These are phyloP conservation scores for Wickerhamiella parazyma DNA, from an alignment of 805 yeast species.

Conservation along the genomic window DNA sequence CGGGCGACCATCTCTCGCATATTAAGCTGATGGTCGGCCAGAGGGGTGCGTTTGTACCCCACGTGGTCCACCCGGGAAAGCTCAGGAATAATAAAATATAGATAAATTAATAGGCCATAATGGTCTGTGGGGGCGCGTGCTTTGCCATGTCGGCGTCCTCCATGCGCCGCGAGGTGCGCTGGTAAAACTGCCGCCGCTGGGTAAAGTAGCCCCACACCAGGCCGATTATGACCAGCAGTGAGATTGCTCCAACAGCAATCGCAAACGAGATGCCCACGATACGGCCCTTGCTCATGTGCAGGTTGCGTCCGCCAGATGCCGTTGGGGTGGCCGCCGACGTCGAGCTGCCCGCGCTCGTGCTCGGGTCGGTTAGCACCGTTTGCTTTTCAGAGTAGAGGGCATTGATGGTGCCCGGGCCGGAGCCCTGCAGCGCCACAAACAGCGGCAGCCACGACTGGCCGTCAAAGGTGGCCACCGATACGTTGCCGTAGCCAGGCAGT, in stretches of 20 bases:
- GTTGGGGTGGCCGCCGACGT: not conserved
- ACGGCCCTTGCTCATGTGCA: conserved; percentile 38
- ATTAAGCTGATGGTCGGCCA: not conserved
- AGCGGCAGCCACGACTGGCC: conserved; percentile 58
- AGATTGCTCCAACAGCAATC: conserved; percentile 41
- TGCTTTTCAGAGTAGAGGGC: conserved; percentile 24
- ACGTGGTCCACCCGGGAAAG: too few relatives aligned
- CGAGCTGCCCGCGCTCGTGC: not conserved
- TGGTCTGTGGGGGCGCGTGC: conserved; percentile 46
- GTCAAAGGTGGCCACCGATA: conserved; percentile 50
- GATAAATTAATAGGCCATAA: conserved; percentile 17
- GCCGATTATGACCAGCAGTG: conserved; percentile 31
- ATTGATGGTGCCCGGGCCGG: conserved; percentile 18
- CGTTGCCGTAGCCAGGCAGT: conserved; percentile 39
- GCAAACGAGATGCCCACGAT: conserved; percentile 61
- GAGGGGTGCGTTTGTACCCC: too few relatives aligned
- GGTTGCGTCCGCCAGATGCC: conserved; percentile 8
- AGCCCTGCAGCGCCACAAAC: conserved; percentile 24
- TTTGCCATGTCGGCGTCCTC: conserved; percentile 48
- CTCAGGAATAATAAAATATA: conserved; percentile 5
- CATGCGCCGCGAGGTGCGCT: conserved; percentile 39
- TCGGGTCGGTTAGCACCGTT: conserved; percentile 9
- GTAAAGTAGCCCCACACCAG: conserved; percentile 30
- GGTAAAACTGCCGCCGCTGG: conserved; percentile 30
- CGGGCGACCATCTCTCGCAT: conserved; percentile 25